Evolutionary conservation across 768 basidiomycete species (phyloP).

Genomic region (Gloeopeniophorella convolvens): DNA sequence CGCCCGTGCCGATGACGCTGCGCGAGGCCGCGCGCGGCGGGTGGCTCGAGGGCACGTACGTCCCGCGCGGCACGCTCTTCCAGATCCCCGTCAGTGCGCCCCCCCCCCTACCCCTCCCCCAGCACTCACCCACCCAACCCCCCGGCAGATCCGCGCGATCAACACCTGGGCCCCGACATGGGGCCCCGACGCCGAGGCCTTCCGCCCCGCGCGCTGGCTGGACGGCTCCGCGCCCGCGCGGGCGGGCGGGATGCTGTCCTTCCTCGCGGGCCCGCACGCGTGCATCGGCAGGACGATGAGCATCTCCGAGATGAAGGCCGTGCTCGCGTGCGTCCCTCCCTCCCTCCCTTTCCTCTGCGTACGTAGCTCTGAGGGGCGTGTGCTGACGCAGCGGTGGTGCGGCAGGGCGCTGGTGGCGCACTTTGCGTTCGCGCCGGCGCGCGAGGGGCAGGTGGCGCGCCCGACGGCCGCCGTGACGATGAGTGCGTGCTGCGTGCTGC

Average conservation of each 20-base stretch:
- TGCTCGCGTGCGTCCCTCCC: conserved; percentile 22
- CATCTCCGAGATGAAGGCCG: conserved; percentile 42
- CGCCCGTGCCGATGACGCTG: conserved; percentile 22
- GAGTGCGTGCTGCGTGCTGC: conserved; percentile 31
- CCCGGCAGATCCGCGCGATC: conserved; percentile 38
- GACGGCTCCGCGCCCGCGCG: conserved; percentile 32
- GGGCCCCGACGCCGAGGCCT: conserved; percentile 45
- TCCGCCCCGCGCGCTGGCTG: conserved; percentile 42
- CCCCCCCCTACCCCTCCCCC: too few relatives aligned
- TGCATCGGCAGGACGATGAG: conserved; percentile 45
- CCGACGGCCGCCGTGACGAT: conserved; percentile 43
- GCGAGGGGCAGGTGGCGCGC: conserved; percentile 33
- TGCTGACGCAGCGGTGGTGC: not conserved
- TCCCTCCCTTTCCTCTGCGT: too few relatives aligned
- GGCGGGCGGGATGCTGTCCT: conserved; percentile 35
- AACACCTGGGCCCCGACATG: conserved; percentile 46
- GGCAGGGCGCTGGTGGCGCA: conserved; percentile 35
- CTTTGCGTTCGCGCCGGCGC: conserved; percentile 40
- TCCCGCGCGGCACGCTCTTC: conserved; percentile 39
- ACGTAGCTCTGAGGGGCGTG: not conserved
- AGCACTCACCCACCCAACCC: not conserved
- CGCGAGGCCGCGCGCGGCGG: conserved; percentile 13
- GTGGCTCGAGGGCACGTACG: conserved; percentile 34
- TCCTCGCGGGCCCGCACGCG: too few relatives aligned
- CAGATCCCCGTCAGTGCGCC: conserved; percentile 29